Percentiles rank a stretch among this genome's conserved stretches.
phyloP scores from a whole-genome alignment of 805 yeast species.

The Barnettozyma wickerhamii region DNA sequence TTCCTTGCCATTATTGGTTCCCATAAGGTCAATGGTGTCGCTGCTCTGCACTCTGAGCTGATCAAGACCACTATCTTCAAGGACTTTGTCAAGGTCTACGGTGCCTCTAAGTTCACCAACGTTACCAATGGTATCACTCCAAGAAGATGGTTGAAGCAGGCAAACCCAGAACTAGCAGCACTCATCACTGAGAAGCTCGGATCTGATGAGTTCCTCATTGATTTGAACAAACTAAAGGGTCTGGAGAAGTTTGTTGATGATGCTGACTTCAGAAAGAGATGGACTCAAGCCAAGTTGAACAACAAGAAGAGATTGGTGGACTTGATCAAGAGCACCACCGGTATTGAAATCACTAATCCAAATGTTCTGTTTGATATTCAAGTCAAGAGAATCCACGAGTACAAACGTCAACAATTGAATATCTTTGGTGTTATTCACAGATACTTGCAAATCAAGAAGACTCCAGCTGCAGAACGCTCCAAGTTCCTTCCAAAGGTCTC shows the following conservation, averaged over 20 bases:
- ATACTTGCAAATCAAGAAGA: constrained; percentile 68
- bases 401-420: constrained; percentile 91
- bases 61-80: constrained; percentile 85
- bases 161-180: constrained; percentile 76
- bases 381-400: constrained; percentile 93
- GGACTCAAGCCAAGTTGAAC: constrained; percentile 67
- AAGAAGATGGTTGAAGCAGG: constrained; percentile 93
- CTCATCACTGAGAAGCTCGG: constrained; percentile 71
- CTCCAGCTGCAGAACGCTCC: constrained; percentile 58
- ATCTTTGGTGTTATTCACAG: constrained; percentile 86
- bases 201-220: constrained; percentile 62
- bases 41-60: constrained; percentile 89
- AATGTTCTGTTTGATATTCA: constrained; percentile 83
- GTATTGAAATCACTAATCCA: constrained; percentile 55
- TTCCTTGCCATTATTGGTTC: constrained; percentile 87
- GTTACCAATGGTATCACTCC: constrained; percentile 96
- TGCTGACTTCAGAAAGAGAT: constrained; percentile 55
- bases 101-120: constrained; percentile 78
- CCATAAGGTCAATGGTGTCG: constrained; percentile 93
- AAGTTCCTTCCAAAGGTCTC: constrained; percentile 67
- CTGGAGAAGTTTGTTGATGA: constrained; percentile 68
- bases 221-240: constrained; percentile 61
- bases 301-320: constrained; percentile 68
- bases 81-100: constrained; percentile 83
- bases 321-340: constrained; percentile 60